Evolutionary conservation across 1,139 yeast species (phyloP), one percentile per base, ranked within the genome.

Genomic region (Suhomyces maxii): DNA sequence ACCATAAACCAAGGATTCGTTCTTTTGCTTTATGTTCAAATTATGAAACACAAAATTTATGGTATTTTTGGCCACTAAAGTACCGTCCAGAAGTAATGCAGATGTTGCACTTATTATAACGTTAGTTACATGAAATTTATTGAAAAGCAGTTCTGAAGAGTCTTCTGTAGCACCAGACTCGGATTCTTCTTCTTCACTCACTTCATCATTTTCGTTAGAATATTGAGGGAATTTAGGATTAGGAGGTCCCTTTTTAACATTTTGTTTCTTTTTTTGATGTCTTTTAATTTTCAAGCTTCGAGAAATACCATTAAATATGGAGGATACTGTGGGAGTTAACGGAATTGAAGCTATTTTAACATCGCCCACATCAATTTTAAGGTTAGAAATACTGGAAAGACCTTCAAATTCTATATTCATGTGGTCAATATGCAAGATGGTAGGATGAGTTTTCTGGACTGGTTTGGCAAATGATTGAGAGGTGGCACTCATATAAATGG

Each of bases 401-500:
- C 88, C 88, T 52, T 77, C 77, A 53, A 84, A 82, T 11, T 71
- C 68, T 3, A 81, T 45, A 3, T 61, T 59, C 8, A 76, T 53
- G 13, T 56, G 49, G 55, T 77, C 74, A 13, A 82, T 58, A 50
- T 62, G 58, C n/a, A 64, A 52, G 6, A 68, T 44, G 1, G 51
- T 53, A 2, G 60, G 55, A 53, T 63, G 44, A 35, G 56, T 28
- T 33, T 45, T n/a, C 8, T 2, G 30, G 31, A 36, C 42, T 40
- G 37, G n/a, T 49, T 53, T 61, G 49, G 47, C 64, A 53, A 71
- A 67, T 3, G 74, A 56, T 48, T 67, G 70, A 0, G 85, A 82
- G 2, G 83, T 71, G 1, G 97, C 96, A 64, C 96, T 88, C 91
- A 88, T 82, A 60, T 88, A 89, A 31, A 89, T 77, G 1, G 95